Conservation (phyloP, 768 basidiomycete genomes). For the Amanita phalloides region DNA sequence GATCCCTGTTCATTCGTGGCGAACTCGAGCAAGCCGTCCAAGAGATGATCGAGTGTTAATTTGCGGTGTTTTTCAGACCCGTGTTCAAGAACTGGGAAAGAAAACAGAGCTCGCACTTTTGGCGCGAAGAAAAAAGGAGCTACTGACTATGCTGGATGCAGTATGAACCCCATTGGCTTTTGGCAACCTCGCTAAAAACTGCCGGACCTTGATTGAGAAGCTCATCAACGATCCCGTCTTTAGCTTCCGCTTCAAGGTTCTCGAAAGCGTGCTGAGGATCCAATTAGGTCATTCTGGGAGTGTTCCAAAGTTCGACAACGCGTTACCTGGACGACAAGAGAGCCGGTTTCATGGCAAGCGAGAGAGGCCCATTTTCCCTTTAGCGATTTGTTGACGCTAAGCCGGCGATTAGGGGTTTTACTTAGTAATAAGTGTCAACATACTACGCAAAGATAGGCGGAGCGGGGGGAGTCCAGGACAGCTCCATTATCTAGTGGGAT, state of each 20-base stretch:
- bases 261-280: constrained; percentile 65
- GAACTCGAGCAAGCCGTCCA: constrained; percentile 68
- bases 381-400: constrained; percentile 76
- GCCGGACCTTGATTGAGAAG: constrained; percentile 60
- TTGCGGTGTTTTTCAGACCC: constrained; percentile 66
- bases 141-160: constrained; percentile 76
- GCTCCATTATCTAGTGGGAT: constrained; percentile 66
- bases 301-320: neutral
- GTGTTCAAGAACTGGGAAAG: constrained; percentile 62
- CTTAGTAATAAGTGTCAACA: constrained; percentile 16
- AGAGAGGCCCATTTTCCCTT: constrained; percentile 85
- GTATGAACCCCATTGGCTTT: constrained; percentile 86
- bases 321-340: constrained; percentile 73
- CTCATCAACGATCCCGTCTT: constrained; percentile 79
- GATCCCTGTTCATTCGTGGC: constrained; percentile 80
- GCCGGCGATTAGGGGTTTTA: neutral
- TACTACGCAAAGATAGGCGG: constrained; percentile 85
- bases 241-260: constrained; percentile 73
- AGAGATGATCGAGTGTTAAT: constrained; percentile 69
- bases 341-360: constrained; percentile 86
- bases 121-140: neutral
- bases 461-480: constrained; percentile 78
- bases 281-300: neutral
- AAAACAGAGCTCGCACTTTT: neutral
- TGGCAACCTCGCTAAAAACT: constrained; percentile 67